These are phyloP conservation scores for Neonectria punicea DNA, from an alignment of 2,329 filamentous ascomycete genomes.

Conservation along the genomic window DNA sequence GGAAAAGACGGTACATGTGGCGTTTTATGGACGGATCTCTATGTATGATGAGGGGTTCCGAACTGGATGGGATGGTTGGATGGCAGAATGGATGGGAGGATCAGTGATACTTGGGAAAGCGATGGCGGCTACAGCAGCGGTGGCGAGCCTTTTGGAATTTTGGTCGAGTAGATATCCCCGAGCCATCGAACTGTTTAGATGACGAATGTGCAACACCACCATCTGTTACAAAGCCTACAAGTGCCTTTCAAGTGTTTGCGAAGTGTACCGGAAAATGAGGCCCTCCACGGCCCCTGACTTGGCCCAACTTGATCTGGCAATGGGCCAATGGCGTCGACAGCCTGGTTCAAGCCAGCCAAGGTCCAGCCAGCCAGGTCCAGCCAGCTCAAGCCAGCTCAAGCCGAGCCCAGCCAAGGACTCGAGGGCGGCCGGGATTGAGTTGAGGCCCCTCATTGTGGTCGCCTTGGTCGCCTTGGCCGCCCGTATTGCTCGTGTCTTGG, in stretches of 20 bases:
- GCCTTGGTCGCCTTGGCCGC: background rate
- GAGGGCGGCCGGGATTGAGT: background rate
- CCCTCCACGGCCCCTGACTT: conserved; percentile 18
- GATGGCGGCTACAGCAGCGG: conserved; percentile 34
- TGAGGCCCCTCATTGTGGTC: conserved; percentile 5
- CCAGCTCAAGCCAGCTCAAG: no score
- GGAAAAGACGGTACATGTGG: conserved; percentile 39
- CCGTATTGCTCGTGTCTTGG: conserved; percentile 15
- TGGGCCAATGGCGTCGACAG: conserved; percentile 6
- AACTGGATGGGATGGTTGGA: conserved; percentile 6
- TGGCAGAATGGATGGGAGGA: conserved; percentile 14
- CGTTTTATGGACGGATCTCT: conserved; percentile 36
- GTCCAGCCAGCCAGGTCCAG: background rate
- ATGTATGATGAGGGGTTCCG: conserved; percentile 25
- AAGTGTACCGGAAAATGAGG: conserved; percentile 4
- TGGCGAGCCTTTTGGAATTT: conserved; percentile 20
- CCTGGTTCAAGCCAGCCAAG: background rate
- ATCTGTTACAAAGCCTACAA: conserved; percentile 2
- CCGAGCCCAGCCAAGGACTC: background rate
- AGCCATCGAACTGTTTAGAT: conserved; percentile 36
- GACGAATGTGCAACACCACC: conserved; percentile 31
- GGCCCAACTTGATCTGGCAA: conserved; percentile 3
- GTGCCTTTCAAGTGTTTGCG: no score
- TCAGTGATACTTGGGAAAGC: conserved; percentile 7
- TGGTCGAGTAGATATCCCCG: conserved; percentile 39